Conservation (phyloP, 2,329 filamentous ascomycete species). For the Fusarium sp. region DNA sequence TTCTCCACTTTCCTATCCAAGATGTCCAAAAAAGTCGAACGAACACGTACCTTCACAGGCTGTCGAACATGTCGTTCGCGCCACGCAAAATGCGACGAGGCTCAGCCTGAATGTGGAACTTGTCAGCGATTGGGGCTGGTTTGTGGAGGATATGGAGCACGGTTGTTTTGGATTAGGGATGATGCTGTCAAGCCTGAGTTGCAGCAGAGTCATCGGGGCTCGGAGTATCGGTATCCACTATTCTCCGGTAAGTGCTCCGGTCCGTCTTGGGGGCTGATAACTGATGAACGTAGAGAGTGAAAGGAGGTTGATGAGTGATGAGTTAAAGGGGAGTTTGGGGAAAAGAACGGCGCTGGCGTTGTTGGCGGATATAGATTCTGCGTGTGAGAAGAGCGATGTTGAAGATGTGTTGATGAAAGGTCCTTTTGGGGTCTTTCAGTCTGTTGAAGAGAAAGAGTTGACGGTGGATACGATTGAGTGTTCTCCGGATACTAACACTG, state of each 20-base stretch:
- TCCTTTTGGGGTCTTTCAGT: slow-evolving; percentile 41
- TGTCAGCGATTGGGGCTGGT: slow-evolving; percentile 51
- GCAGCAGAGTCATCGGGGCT: slow-evolving; percentile 42
- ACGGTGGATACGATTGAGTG: slow-evolving; percentile 1
- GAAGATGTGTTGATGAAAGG: slow-evolving; percentile 27
- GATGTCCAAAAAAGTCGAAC: slow-evolving; percentile 41
- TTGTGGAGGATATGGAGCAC: slow-evolving; percentile 56
- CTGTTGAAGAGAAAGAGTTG: not conserved
- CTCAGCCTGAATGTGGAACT: slow-evolving; percentile 53
- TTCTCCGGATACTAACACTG: slow-evolving; percentile 17
- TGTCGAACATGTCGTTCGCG: slow-evolving; percentile 52
- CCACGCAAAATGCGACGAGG: slow-evolving; percentile 60
- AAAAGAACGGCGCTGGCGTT: slow-evolving; percentile 37
- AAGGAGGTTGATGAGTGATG: slow-evolving; percentile 40
- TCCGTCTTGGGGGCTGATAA: fast-evolving
- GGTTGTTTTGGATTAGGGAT: slow-evolving; percentile 48
- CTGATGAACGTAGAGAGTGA: slow-evolving; percentile 33
- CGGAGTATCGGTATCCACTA: slow-evolving; percentile 56
- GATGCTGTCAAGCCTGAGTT: slow-evolving; percentile 34
- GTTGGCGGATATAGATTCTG: slow-evolving; percentile 43
- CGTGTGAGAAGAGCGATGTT: slow-evolving; percentile 31
- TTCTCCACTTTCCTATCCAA: slow-evolving; percentile 38
- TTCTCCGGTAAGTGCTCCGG: slow-evolving; percentile 51
- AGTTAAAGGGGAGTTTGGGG: slow-evolving; percentile 50
- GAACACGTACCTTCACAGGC: slow-evolving; percentile 50